Evolutionary conservation across 2,329 filamentous ascomycete species (phyloP).

Genomic region (Talaromyces sp.): DNA sequence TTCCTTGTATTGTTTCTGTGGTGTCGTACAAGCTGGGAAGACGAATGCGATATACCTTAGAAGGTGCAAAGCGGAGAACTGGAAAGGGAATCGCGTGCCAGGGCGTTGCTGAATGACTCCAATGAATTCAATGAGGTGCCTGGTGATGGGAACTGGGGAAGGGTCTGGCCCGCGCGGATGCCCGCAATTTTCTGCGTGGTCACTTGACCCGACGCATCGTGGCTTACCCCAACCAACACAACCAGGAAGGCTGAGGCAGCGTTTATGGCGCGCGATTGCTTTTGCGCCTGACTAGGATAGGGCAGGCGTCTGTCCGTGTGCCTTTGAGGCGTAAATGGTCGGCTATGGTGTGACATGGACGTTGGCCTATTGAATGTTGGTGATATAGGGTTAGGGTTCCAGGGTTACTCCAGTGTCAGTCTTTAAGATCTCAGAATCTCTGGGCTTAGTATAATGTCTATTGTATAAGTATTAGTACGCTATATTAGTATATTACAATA

Average conservation of each 20-base stretch:
- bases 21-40: neutral
- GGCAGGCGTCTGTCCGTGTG: neutral
- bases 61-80: neutral
- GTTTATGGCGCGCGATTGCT: neutral
- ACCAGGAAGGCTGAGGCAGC: no score
- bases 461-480: neutral
- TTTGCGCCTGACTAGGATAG: neutral
- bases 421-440: no score
- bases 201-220: constrained; percentile 7
- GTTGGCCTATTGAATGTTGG: neutral
- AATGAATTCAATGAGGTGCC: neutral
- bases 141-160: neutral
- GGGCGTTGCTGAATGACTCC: neutral
- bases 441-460: neutral
- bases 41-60: neutral
- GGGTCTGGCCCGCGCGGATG: neutral
- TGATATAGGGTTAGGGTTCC: neutral
- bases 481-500: neutral
- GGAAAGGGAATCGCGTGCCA: neutral
- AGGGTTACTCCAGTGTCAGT: no score
- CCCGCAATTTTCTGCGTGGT: constrained; percentile 7
- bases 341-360: no score
- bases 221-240: neutral
- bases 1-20: neutral
- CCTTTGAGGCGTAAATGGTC: neutral